These are phyloP conservation scores for Leptographium flavum DNA, from an alignment of 2,329 filamentous ascomycete species.

Conservation along the genomic window DNA sequence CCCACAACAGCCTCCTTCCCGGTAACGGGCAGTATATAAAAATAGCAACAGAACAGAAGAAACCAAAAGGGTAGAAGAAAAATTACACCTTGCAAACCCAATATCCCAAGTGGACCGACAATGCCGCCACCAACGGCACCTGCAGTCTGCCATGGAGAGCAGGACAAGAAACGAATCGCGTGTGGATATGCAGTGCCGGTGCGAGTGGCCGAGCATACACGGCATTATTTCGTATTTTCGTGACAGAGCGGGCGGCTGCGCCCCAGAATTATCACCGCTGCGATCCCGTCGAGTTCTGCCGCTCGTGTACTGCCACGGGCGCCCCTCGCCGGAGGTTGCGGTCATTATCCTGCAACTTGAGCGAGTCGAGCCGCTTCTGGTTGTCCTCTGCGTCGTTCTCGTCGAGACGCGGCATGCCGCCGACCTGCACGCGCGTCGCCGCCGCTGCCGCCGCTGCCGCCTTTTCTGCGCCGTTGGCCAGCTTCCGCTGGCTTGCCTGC, in stretches of 20 bases:
- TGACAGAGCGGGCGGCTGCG: not conserved
- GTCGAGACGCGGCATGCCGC: constrained; percentile 41
- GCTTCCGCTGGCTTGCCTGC: constrained; percentile 58
- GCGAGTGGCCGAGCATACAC: constrained; percentile 8
- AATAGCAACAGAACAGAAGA: not conserved
- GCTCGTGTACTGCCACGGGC: constrained; percentile 27
- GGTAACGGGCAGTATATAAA: not conserved
- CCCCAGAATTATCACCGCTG: constrained; percentile 25
- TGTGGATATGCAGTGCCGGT: constrained; percentile 3
- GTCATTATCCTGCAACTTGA: constrained; percentile 78
- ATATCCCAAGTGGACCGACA: constrained; percentile 1
- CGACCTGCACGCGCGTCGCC: constrained; percentile 24
- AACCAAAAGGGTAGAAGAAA: not conserved
- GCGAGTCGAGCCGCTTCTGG: constrained; percentile 73
- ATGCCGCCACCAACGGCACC: not conserved
- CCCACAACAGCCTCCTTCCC: not conserved
- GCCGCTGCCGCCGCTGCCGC: constrained; percentile 18
- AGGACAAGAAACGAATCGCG: not conserved
- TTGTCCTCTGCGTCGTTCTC: constrained; percentile 78
- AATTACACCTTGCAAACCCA: not conserved
- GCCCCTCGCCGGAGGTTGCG: constrained; percentile 35
- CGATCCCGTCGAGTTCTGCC: constrained; percentile 44
- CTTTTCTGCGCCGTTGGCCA: constrained; percentile 19
- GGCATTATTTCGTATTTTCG: constrained; percentile 2
- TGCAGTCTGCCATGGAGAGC: not conserved